Percentiles rank a stretch among this genome's conserved stretches.
phyloP scores from a whole-genome alignment of 2,329 filamentous ascomycete genomes.

The Sordariomycetes sp. region DNA sequence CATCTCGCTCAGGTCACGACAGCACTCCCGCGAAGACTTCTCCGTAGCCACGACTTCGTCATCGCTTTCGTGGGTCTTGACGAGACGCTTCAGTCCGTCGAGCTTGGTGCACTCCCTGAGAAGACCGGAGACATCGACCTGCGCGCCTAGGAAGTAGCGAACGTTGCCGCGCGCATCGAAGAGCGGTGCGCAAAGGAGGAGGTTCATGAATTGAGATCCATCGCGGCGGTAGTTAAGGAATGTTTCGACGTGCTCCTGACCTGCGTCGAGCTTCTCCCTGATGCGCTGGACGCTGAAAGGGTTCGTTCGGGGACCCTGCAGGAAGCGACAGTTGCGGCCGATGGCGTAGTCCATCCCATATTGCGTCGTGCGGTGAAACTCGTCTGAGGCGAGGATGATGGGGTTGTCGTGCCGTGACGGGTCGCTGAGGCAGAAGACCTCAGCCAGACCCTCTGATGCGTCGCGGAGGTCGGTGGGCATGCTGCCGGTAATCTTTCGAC shows the following conservation, averaged over 20 bases:
- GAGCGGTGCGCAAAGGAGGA: slow-evolving; percentile 65
- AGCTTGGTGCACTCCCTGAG: slow-evolving; percentile 47
- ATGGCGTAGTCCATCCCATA: slow-evolving; percentile 67
- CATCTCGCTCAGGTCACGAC: slow-evolving; percentile 55
- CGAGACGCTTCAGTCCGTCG: slow-evolving; percentile 1
- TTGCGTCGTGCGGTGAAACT: slow-evolving; percentile 66
- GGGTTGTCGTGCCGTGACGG: slow-evolving; percentile 65
- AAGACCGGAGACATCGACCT: slow-evolving; percentile 62
- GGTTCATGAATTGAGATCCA: slow-evolving; percentile 68
- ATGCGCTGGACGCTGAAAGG: slow-evolving; percentile 52
- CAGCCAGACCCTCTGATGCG: slow-evolving; percentile 65
- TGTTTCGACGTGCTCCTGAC: slow-evolving; percentile 64
- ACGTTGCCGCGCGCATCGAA: slow-evolving; percentile 58
- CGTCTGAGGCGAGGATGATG: slow-evolving; percentile 53
- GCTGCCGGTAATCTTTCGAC: slow-evolving; percentile 57
- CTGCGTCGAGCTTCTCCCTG: slow-evolving; percentile 47
- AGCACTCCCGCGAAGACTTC: not conserved
- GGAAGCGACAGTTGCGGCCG: slow-evolving; percentile 69
- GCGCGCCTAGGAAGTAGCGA: slow-evolving; percentile 62
- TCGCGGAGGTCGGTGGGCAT: slow-evolving; percentile 55
- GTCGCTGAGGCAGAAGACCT: slow-evolving; percentile 71
- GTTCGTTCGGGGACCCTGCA: slow-evolving; percentile 67
- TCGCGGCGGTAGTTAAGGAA: slow-evolving; percentile 73
- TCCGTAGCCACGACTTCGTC: not conserved
- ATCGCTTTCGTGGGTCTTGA: too few species aligned